A percentile compares a stretch with the other conserved stretches of the same genome.
These are phyloP conservation scores for Pseudogymnoascus sp. DNA, from an alignment of 2,329 filamentous ascomycete genomes.

Conservation along the genomic window DNA sequence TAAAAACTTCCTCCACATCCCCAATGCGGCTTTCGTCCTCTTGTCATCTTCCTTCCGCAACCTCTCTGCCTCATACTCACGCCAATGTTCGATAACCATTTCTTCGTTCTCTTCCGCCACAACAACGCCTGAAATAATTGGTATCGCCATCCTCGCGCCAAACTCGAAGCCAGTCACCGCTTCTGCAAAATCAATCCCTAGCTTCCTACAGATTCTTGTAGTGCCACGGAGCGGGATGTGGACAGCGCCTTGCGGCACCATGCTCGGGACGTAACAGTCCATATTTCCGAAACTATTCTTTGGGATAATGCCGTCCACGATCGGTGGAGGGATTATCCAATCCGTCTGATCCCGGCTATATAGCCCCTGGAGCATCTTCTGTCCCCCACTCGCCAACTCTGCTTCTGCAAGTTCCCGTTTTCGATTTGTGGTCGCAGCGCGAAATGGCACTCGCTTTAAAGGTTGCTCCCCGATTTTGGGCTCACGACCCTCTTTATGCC, in stretches of 20 bases:
- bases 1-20: conserved; percentile 77
- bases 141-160: conserved; percentile 86
- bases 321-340: conserved; percentile 88
- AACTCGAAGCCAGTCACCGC: conserved; percentile 97
- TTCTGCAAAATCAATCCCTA: conserved; percentile 84
- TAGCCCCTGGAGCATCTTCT: conserved; percentile 78
- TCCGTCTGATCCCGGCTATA: conserved; percentile 82
- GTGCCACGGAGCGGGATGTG: conserved; percentile 76
- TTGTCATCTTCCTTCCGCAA: conserved; percentile 77
- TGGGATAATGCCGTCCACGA: conserved; percentile 76
- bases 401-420: conserved; percentile 84
- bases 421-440: conserved; percentile 80
- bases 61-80: conserved; percentile 67
- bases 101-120: conserved; percentile 73
- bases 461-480: conserved; percentile 63
- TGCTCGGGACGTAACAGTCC: conserved; percentile 86
- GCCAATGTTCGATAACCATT: conserved; percentile 67
- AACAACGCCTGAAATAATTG: conserved; percentile 83
- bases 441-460: conserved; percentile 79
- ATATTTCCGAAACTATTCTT: conserved; percentile 96
- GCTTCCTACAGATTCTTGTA: conserved; percentile 70
- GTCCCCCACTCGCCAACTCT: conserved; percentile 62
- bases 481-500: conserved; percentile 91
- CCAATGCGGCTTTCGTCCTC: conserved; percentile 62
- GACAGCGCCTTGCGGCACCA: conserved; percentile 78